These are phyloP conservation scores for Coemansia sp. DNA, from an alignment of 192 early-diverging fungal genomes.

Conservation along the genomic window DNA sequence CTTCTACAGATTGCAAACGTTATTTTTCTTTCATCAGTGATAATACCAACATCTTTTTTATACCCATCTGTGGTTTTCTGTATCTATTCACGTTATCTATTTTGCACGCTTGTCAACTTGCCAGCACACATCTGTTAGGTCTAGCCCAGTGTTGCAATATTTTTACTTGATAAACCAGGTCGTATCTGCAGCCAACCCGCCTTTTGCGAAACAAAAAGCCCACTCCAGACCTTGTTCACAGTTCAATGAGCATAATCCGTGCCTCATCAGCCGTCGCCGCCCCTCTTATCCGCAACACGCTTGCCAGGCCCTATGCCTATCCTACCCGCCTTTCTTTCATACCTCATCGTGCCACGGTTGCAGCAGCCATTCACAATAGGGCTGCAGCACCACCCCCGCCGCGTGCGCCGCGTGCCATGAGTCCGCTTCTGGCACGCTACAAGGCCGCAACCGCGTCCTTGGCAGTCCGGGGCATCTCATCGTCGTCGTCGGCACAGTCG, in stretches of 20 bases:
- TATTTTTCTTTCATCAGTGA: too few species aligned
- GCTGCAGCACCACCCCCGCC: conserved; percentile 29
- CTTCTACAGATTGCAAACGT: too few species aligned
- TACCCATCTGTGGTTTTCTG: too few species aligned
- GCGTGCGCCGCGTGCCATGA: conserved; percentile 24
- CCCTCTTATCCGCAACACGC: conserved; percentile 10
- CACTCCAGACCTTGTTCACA: background rate
- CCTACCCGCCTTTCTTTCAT: conserved; percentile 33
- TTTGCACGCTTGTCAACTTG: too few species aligned
- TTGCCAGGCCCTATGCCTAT: conserved; percentile 23
- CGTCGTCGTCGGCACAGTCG: background rate
- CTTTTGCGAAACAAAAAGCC: background rate
- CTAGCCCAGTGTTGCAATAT: too few species aligned
- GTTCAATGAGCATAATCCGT: conserved; percentile 16
- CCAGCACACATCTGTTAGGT: too few species aligned
- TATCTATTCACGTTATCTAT: too few species aligned
- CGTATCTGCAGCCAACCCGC: background rate
- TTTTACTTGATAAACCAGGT: too few species aligned
- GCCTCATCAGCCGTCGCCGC: conserved; percentile 24
- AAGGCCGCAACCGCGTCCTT: conserved; percentile 23
- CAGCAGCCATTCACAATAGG: conserved; percentile 23
- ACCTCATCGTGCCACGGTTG: conserved; percentile 11
- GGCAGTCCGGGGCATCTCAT: conserved; percentile 24
- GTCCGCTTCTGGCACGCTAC: background rate
- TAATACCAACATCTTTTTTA: too few species aligned